phyloP scores from a whole-genome alignment of 2,329 filamentous ascomycete genomes.

The Aurifilum marmelostoma region DNA sequence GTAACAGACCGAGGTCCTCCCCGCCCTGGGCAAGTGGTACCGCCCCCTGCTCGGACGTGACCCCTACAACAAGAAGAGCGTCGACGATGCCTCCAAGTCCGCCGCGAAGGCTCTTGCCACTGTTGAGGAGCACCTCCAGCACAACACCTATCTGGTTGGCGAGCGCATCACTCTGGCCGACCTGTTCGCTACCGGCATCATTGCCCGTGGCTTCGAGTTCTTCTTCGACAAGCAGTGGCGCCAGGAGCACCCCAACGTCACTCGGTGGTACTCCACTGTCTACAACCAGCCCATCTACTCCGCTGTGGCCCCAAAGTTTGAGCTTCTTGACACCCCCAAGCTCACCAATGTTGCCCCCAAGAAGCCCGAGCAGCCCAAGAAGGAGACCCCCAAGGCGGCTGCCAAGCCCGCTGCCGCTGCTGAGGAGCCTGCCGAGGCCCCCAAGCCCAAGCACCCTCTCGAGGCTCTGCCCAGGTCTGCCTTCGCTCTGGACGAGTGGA shows the following conservation, averaged over 20 bases:
- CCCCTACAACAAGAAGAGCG: constrained; percentile 97
- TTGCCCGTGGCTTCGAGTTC: constrained; percentile 87
- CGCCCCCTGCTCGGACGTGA: constrained; percentile 79
- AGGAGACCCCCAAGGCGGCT: constrained; percentile 51
- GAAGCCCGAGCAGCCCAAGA: constrained; percentile 75
- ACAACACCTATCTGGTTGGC: constrained; percentile 96
- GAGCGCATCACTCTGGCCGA: constrained; percentile 98
- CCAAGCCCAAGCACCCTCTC: constrained; percentile 96
- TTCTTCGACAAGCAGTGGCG: constrained; percentile 94
- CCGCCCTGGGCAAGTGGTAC: constrained; percentile 78
- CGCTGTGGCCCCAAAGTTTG: constrained; percentile 73
- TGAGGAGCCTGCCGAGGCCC: constrained; percentile 55
- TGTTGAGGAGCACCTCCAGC: constrained; percentile 83
- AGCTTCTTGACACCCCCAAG: constrained; percentile 83
- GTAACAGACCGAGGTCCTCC: constrained; percentile 67
- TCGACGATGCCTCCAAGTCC: constrained; percentile 77
- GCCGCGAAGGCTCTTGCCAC: constrained; percentile 69
- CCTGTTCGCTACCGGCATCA: constrained; percentile 78
- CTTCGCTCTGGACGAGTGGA: constrained; percentile 93
- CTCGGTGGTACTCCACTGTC: constrained; percentile 94
- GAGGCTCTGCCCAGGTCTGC: constrained; percentile 80
- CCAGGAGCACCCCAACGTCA: constrained; percentile 77
- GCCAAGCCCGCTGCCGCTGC: constrained; percentile 45
- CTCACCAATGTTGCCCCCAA: constrained; percentile 71
- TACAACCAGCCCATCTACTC: constrained; percentile 91